Evolutionary conservation across 371 early-diverging fungal genomes (phyloP), one percentile per base, ranked within the genome.

Genomic region (Actinomortierella wolfii): DNA sequence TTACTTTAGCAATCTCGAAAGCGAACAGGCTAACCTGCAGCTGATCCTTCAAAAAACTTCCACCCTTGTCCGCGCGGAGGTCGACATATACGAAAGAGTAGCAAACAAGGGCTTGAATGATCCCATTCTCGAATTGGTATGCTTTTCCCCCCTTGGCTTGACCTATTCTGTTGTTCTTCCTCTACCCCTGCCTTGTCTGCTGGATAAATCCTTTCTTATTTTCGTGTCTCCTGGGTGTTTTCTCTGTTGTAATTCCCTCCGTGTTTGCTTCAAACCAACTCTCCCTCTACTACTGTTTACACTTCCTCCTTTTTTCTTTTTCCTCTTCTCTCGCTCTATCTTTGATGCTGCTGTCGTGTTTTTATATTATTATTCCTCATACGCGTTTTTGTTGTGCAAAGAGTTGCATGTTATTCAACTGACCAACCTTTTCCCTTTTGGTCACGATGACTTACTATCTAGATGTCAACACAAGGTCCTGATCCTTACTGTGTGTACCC

Each of bases 401-500:
- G 1, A 42, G 18, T 29, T 39, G 7, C 42, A 17, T 34, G 4
- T 11, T 34, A 11, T 34, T 34, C 34, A 34, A 34, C 34, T 34
- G 34, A 34, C 34, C 34, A 34, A 6, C 11, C 11, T 34, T 4
- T 11, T 6, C 4, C 34, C 34, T 34, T 11, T 34, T 34, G 34
- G 4, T 11, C 34, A 11, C 4, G 7, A 34, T 34, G 34, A 11
- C 34, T 34, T 34, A 11, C 46, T 39, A 24, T 39, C 44, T 56
- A 80, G 78, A 81, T 83, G 83, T 78, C 76, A 40, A 73, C 80
- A 2, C 79, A 81, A 57, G 78, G 79, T 15, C 80, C 81, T 9
- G 83, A 83, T 59, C 83, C 83, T 9, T 83, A 80, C 57, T 79
- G 78, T 52, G 78, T 73, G 13, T 79, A 81, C 51, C 68, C 78